Base-by-base conservation (phyloP, 495 filamentous ascomycete species). In the Terfezia boudieri region DNA sequence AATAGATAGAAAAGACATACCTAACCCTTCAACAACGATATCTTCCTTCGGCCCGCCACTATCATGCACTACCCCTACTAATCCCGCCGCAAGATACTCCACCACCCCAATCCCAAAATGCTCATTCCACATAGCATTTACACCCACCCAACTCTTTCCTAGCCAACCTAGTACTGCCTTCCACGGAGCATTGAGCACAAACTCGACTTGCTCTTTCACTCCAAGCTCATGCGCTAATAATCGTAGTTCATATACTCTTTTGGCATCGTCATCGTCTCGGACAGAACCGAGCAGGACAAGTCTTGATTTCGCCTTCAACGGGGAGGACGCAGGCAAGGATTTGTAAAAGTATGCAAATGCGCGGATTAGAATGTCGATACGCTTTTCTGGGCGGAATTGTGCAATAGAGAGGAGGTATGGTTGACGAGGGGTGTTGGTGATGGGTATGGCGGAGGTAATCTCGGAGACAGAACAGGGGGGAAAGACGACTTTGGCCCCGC, bases 41-140 rank as follows among this genome's bases (percentile, higher is more conserved):
- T 98, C 92, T 60, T 82, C 64, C 66, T 88, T 89, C 9, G 90
- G 90, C 4, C 90, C 90, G 8, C 92, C 90, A 16, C 80, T 84
- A 63, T 94, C 75, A 61, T 96, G 86, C 6, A 95, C 92, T 0
- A 98, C 87, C 41, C 78, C 76, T 53, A 98, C 83, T 37, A 98
- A 70, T 0, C 90, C 90, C 0, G 90, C 92, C 8, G 90, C 90
- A 67, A 94, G 90, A 64, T 98, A 98, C 70, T 98, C 90, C 7
- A 98, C 90, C 16, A 96, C 88, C 6, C 90, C 90, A 58, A 98
- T 98, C 16, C 90, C 92, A 63, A 96, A 98, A 68, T 98, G 90
- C 69, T 98, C 90, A 64, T 94, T 96, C 90, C 92, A 98, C 90
- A 98, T 98, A 54, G 80, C 87, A 62, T 98, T 98, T 3, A 90